Percentiles rank a stretch among this genome's conserved stretches.
Evolutionary conservation across 257 asterid species (phyloP).

Genomic region (Nicotiana tomentosiformis): DNA sequence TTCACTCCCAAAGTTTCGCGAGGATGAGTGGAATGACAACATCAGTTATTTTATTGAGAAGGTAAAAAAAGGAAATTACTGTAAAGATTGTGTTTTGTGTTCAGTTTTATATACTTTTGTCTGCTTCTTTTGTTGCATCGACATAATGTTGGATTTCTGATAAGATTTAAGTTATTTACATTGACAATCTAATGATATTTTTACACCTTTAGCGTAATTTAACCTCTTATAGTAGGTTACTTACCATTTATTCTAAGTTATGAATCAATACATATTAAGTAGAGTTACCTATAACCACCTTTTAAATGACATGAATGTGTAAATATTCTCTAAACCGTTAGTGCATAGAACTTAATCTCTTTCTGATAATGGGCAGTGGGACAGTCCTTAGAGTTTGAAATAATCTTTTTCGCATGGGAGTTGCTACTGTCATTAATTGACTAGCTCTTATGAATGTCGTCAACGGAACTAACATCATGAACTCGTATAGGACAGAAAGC

Average conservation of each 20-base stretch:
- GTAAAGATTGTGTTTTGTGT: background rate
- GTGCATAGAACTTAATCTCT: too few relatives aligned
- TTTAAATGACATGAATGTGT: too few relatives aligned
- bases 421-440: background rate
- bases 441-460: background rate
- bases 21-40: conserved; percentile 42
- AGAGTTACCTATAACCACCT: too few relatives aligned
- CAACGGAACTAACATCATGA: background rate
- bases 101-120: background rate
- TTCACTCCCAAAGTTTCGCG: conserved; percentile 32
- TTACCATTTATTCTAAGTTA: too few relatives aligned
- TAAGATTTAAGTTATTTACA: too few relatives aligned
- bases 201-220: too few relatives aligned
- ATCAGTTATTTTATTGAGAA: conserved; percentile 56
- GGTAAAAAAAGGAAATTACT: conserved; percentile 26
- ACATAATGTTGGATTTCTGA: background rate
- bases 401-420: background rate
- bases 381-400: background rate
- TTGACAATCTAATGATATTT: too few relatives aligned
- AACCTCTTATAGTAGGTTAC: too few relatives aligned
- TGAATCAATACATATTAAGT: too few relatives aligned
- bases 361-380: too few relatives aligned
- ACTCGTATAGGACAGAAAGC: too few relatives aligned
- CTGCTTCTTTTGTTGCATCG: background rate
- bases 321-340: too few relatives aligned